Percentiles rank a stretch among this genome's conserved stretches.
Evolutionary conservation across 345 rosid species (phyloP).

Genomic region (Kernera saxatilis): DNA sequence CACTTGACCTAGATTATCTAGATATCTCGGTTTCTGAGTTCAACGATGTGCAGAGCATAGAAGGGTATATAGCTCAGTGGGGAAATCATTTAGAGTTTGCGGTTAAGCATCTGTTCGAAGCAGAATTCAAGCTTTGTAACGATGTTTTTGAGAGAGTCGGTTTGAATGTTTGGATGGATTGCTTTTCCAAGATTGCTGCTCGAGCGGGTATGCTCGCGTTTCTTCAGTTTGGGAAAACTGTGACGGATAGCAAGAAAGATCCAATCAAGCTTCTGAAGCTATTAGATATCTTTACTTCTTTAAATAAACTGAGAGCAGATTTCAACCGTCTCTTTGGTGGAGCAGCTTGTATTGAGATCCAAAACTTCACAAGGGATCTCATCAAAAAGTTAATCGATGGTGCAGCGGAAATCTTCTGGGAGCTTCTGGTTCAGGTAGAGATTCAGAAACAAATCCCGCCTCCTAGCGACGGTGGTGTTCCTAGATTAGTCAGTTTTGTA

Average conservation of each 20-base stretch:
- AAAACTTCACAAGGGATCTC: constrained; percentile 91
- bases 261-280: constrained; percentile 90
- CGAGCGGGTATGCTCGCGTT: constrained; percentile 94
- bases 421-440: constrained; percentile 83
- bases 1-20: constrained; percentile 87
- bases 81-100: constrained; percentile 99
- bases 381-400: constrained; percentile 85
- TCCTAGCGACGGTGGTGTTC: constrained; percentile 77
- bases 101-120: constrained; percentile 95
- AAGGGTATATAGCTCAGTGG: constrained; percentile 82
- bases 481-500: constrained; percentile 71
- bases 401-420: constrained; percentile 94
- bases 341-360: constrained; percentile 84
- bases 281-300: constrained; percentile 77
- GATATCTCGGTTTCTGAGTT: constrained; percentile 85
- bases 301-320: constrained; percentile 84
- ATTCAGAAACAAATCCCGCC: constrained; percentile 78
- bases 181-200: constrained; percentile 94
- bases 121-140: constrained; percentile 84
- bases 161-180: constrained; percentile 84
- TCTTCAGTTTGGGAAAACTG: constrained; percentile 92
- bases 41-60: constrained; percentile 87
- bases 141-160: constrained; percentile 94
- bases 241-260: constrained; percentile 87
- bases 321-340: constrained; percentile 98